Evolutionary conservation across 306 rosid species (phyloP).

Genomic region (Ochetophila trinervis): DNA sequence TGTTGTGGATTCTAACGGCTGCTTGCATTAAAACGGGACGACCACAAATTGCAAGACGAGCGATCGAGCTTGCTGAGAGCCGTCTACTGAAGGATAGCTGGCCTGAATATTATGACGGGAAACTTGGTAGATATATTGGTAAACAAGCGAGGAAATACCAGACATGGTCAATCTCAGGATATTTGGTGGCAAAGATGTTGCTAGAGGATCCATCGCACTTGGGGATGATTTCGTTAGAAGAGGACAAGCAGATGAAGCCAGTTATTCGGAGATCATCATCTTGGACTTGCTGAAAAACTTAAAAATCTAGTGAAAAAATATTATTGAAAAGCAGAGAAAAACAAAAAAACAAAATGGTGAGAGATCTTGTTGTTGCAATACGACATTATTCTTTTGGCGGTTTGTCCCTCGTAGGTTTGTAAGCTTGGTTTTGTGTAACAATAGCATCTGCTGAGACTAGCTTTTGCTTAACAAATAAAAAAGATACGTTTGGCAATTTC

Average conservation of each 20-base stretch:
- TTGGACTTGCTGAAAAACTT: conserved; percentile 60
- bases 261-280: conserved; percentile 74
- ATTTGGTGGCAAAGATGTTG: conserved; percentile 91
- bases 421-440: conserved; percentile 60
- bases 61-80: conserved; percentile 84
- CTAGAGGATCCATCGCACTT: conserved; percentile 87
- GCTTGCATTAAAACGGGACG: conserved; percentile 90
- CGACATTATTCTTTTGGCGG: conserved; percentile 47
- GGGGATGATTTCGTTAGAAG: conserved; percentile 94
- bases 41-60: conserved; percentile 81
- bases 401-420: conserved; percentile 43
- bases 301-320: conserved; percentile 37
- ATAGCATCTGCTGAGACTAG: conserved; percentile 51
- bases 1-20: conserved; percentile 81
- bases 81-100: conserved; percentile 81
- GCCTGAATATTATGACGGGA: conserved; percentile 94
- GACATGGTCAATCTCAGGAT: conserved; percentile 93
- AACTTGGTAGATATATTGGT: conserved; percentile 74
- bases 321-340: conserved; percentile 29
- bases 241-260: conserved; percentile 90
- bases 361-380: conserved; percentile 43
- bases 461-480: conserved; percentile 47
- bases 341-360: conserved; percentile 29
- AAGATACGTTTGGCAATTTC: conserved; percentile 7
- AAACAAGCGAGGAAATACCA: conserved; percentile 91